Evolutionary conservation across 2,329 filamentous ascomycete genomes (phyloP), one percentile per base, ranked within the genome.

Genomic region (Pseudogymnoascus sp.): DNA sequence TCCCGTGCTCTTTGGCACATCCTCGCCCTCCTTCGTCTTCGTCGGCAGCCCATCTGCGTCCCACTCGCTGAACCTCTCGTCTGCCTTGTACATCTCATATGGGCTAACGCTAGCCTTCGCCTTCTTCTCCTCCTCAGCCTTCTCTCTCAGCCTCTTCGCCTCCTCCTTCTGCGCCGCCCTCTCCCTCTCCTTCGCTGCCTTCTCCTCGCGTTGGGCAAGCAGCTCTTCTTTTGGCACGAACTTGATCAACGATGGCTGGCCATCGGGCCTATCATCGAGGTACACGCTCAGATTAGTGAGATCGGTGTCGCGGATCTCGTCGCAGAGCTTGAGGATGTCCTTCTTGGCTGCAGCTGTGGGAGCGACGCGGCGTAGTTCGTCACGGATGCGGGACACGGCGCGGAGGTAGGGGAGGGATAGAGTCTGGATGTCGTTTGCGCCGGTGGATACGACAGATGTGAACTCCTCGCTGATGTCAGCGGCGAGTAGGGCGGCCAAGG

Each of bases 241-340:
- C 70, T 86, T 86, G 65, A 96, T 88, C 33, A 96, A 81, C 0
- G 91, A 91, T 0, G 85, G 88, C 72, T 81, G 82, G 62, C 78
- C 79, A 56, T 83, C 83, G n/a, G 78, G 78, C 60, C 91, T 85
- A 71, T 97, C 93, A 72, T 97, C 93, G 0, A 97, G 85, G 71
- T 96, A 96, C 64, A 97, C 89, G 38, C 89, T 90, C 0, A 96
- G 78, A 64, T 93, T 87, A 70, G 90, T 93, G 10, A 97, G 84
- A 63, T 93, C 86, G 8, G 85, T 81, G 73, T 97, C 90, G 61
- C 93, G 89, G 46, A 97, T 84, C 16, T 84, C 82, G 72, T 96
- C 93, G 68, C 89, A 95, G 56, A 96, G 82, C 0, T 80, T 76
- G 1, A 97, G 84, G 38, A 95, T 86, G 3, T 89, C 83, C 72